Conservation (phyloP, 805 yeast genomes). For the Candida cerambycidarum region DNA sequence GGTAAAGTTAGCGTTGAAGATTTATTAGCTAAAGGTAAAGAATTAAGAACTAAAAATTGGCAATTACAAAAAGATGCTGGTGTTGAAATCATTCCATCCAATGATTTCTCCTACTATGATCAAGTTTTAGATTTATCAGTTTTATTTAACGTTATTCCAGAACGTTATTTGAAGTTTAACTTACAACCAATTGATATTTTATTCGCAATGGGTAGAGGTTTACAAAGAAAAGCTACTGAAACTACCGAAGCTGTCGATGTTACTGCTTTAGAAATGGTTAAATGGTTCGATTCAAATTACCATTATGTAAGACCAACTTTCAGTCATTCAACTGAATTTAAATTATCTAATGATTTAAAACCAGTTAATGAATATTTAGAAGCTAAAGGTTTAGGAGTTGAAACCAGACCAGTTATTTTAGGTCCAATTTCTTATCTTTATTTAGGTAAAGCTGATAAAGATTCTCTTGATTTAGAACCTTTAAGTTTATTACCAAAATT, state of each 20-base stretch:
- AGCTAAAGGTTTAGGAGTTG: conserved; percentile 94
- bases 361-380: conserved; percentile 97
- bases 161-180: conserved; percentile 90
- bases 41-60: conserved; percentile 96
- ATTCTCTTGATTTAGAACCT: conserved; percentile 93
- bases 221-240: conserved; percentile 94
- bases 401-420: conserved; percentile 94
- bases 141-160: conserved; percentile 94
- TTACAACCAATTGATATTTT: conserved; percentile 86
- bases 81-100: conserved; percentile 94
- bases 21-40: conserved; percentile 88
- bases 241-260: conserved; percentile 90
- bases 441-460: conserved; percentile 98
- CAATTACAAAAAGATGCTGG: conserved; percentile 96
- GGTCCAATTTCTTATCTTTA: conserved; percentile 95
- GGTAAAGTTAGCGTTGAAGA: conserved; percentile 90
- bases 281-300: conserved; percentile 99
- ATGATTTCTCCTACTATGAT: conserved; percentile 98
- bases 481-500: conserved; percentile 84
- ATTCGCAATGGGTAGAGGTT: conserved; percentile 99
- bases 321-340: conserved; percentile 91
- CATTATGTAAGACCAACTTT: conserved; percentile 99
- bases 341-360: conserved; percentile 85
- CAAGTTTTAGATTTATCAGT: conserved; percentile 92
- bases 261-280: conserved; percentile 98